phyloP scores from a whole-genome alignment of 805 yeast genomes.

The Candida lessepsii region DNA sequence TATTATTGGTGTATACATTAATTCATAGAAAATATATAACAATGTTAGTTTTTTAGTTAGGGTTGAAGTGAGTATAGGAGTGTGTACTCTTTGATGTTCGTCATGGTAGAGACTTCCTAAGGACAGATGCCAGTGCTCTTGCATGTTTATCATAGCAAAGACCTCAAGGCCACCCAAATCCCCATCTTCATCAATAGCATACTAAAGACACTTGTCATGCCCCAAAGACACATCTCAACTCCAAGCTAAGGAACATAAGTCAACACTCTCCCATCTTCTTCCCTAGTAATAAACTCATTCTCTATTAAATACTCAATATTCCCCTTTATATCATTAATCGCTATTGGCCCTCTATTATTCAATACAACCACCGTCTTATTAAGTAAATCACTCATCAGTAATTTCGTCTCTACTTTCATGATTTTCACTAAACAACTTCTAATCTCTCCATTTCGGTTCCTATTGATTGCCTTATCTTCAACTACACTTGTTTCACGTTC shows the following conservation, averaged over 20 bases:
- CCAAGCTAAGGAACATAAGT: slow-evolving; percentile 31
- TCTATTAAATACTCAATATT: slow-evolving; percentile 35
- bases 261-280: slow-evolving; percentile 14
- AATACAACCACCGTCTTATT: slow-evolving; percentile 21
- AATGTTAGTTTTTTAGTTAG: no score
- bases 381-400: slow-evolving; percentile 29
- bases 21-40: no score
- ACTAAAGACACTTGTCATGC: no score
- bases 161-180: no score
- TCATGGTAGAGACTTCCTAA: no score
- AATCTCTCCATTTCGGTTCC: slow-evolving; percentile 29
- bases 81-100: no score
- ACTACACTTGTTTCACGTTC: slow-evolving; percentile 16
- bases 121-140: no score
- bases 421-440: slow-evolving; percentile 27
- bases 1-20: no score
- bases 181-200: no score
- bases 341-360: slow-evolving; percentile 25
- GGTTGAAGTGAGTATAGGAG: no score
- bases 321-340: slow-evolving; percentile 29
- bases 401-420: slow-evolving; percentile 28
- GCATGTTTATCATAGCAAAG: no score
- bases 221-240: no score
- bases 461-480: slow-evolving; percentile 14
- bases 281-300: slow-evolving; percentile 32